phyloP scores from a whole-genome alignment of 441 rosid species.

The Pelargonium australe region DNA sequence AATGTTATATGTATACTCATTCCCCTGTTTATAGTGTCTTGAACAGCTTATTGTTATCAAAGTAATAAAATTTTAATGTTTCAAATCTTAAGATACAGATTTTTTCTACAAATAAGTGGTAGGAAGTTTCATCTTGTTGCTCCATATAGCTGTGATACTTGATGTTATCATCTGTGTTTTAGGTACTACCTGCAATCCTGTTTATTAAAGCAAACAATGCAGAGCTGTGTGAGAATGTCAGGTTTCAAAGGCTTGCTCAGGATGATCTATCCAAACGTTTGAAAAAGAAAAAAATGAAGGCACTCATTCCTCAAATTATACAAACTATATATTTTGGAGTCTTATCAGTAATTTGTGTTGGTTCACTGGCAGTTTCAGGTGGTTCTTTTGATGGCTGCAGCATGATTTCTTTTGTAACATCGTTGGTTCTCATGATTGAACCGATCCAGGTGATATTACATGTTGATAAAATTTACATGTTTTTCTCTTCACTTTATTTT shows the following conservation, averaged over 20 bases:
- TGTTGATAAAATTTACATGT: conserved; percentile 12
- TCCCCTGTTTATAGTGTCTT: neutral
- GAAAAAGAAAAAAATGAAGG: conserved; percentile 87
- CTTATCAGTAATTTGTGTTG: conserved; percentile 50
- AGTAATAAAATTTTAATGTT: neutral
- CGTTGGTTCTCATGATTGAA: conserved; percentile 75
- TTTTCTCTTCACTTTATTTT: neutral
- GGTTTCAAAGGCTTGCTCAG: conserved; percentile 65
- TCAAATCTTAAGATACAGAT: neutral
- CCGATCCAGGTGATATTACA: conserved; percentile 67
- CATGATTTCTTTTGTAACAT: conserved; percentile 70
- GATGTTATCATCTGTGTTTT: neutral
- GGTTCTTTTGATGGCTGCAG: conserved; percentile 55
- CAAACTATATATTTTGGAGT: conserved; percentile 72
- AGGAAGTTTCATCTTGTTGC: no score
- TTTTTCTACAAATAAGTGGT: no score
- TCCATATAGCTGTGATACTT: no score
- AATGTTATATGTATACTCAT: neutral
- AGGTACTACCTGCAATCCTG: conserved; percentile 84
- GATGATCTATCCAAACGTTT: conserved; percentile 49
- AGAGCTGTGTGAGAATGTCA: conserved; percentile 59
- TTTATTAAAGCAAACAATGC: conserved; percentile 90
- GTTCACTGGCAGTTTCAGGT: conserved; percentile 57
- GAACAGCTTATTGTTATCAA: neutral
- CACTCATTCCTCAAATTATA: conserved; percentile 70